These are phyloP conservation scores for Russula earlei DNA, from an alignment of 768 basidiomycete species.

Conservation along the genomic window DNA sequence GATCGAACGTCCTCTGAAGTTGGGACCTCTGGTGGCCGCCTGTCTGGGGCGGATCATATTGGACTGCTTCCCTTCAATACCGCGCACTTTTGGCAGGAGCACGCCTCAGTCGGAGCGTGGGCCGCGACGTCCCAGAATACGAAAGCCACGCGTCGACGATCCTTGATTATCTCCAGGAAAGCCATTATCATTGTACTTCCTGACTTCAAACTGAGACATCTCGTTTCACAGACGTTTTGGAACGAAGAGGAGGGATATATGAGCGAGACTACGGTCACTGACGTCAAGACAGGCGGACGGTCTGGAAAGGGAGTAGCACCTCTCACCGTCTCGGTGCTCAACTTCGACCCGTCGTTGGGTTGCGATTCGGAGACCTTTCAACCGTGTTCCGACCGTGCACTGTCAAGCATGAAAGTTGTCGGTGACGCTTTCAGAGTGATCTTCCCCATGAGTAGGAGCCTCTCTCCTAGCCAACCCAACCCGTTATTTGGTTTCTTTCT, in stretches of 20 bases:
- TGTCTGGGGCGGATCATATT: constrained; percentile 10
- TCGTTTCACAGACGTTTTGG: constrained; percentile 10
- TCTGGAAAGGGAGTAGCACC: constrained; percentile 6
- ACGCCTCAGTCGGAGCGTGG: constrained; percentile 3
- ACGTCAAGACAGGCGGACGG: neutral
- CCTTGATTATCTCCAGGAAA: constrained; percentile 15
- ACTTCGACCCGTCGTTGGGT: constrained; percentile 12
- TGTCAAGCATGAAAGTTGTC: constrained; percentile 8
- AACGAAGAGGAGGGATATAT: constrained; percentile 9
- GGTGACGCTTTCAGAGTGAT: constrained; percentile 3
- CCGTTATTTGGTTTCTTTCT: constrained; percentile 1
- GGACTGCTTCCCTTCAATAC: constrained; percentile 11
- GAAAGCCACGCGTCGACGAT: constrained; percentile 1
- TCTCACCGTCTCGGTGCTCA: neutral
- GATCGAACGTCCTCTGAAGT: neutral
- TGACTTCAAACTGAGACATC: neutral
- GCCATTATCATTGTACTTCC: neutral
- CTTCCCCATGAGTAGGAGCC: neutral
- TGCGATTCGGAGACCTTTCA: constrained; percentile 9
- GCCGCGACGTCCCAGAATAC: neutral
- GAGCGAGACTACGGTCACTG: constrained; percentile 10
- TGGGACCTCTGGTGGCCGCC: constrained; percentile 12
- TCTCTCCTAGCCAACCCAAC: neutral
- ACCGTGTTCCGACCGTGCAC: constrained; percentile 13
- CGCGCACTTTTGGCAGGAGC: constrained; percentile 6